Base-by-base conservation (phyloP, 768 basidiomycete genomes). In the Lactifluus piperatus region DNA sequence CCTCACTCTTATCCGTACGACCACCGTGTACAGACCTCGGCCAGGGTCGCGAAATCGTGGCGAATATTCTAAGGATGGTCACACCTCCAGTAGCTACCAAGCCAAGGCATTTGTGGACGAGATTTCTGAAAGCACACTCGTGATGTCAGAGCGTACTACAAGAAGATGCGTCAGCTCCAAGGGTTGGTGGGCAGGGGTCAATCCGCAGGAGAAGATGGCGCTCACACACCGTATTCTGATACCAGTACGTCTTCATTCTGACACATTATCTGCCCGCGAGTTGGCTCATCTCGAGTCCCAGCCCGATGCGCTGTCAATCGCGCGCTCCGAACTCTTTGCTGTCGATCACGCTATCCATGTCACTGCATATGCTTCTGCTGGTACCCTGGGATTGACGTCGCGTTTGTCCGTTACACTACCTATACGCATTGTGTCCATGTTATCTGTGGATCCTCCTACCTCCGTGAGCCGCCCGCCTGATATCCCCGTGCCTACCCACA, bases 141-240 rank as follows among this genome's bases (percentile, higher is more conserved):
- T 84, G 64, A 82, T 84, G 68, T 82, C 84, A 6, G 80, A 85
- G 50, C 77, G 77, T 41, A 80, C 79, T 27, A 71, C 81, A 7
- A 79, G 80, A 62, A 87, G 88, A 2, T 79, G 83, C 67, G 88
- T 86, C 10, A 91, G 87, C 43, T 87, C 84, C 24, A 85, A 83
- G 66, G 93, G 92, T 1, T 95, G 91, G 88, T 95, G 93, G 92
- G 77, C 82, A 5, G 94, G 94, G 8, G 83, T 94, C 6, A 71
- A 75, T 14, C 74, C 86, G 3, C 81, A 82, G 2, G 81, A 85
- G 62, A 74, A 75, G 5, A 72, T 77, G 9, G 77, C 82, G 20
- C 90, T 92, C 70, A 77, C 79, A 16, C 85, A 91, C 67, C 82
- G 78, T 53, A 76, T 97, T 7, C 67, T 81, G 9, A 67, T 94